Evolutionary conservation across 2,329 filamentous ascomycete genomes (phyloP).

Genomic region (Penicillium sp.): DNA sequence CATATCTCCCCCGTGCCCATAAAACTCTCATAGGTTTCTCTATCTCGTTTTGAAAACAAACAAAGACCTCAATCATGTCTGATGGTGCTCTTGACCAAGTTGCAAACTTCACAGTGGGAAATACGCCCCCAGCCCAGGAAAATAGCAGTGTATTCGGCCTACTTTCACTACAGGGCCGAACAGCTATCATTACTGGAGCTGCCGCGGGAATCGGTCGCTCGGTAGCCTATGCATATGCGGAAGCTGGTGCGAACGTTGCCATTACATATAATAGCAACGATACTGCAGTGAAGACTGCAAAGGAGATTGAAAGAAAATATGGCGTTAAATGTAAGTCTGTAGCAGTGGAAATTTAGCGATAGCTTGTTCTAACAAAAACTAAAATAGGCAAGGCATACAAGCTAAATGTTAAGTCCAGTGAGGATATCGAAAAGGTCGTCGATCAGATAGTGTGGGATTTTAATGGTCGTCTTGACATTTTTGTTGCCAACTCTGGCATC

Average conservation of each 20-base stretch:
- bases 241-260: background rate
- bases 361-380: too few relatives aligned
- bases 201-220: background rate
- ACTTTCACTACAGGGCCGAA: background rate
- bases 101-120: too few relatives aligned
- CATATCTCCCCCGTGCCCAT: too few relatives aligned
- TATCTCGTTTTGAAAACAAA: too few relatives aligned
- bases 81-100: too few relatives aligned
- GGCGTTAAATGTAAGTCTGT: background rate
- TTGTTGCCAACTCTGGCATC: constrained; percentile 33
- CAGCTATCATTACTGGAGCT: background rate
- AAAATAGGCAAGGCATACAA: background rate
- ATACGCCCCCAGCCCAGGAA: too few relatives aligned
- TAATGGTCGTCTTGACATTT: constrained; percentile 22
- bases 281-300: background rate
- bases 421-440: background rate
- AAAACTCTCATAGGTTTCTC: too few relatives aligned
- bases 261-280: background rate
- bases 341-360: too few relatives aligned
- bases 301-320: background rate
- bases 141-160: background rate
- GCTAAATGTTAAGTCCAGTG: background rate
- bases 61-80: too few relatives aligned
- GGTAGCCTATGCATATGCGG: background rate
- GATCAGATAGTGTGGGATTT: constrained; percentile 22